Percentiles rank a stretch among this genome's conserved stretches.
These are phyloP conservation scores for Groenewaldozyma tartarivorans DNA, from an alignment of 805 yeast species.

Conservation along the genomic window DNA sequence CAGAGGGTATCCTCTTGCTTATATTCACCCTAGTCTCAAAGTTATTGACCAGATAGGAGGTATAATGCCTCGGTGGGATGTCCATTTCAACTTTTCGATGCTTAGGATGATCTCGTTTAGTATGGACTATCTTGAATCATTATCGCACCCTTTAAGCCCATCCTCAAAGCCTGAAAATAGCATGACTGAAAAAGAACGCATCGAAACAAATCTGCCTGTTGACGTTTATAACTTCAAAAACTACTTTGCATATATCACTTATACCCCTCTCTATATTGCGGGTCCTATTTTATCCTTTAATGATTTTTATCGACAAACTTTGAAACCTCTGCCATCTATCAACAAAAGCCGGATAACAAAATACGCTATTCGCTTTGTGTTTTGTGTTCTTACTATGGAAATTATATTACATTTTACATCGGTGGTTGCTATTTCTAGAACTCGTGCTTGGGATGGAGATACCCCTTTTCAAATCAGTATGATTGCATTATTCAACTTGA, in stretches of 20 bases:
- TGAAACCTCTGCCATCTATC: slow-evolving; percentile 50
- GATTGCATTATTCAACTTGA: slow-evolving; percentile 86
- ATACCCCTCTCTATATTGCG: slow-evolving; percentile 86
- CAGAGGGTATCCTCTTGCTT: slow-evolving; percentile 44
- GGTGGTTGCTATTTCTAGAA: slow-evolving; percentile 86
- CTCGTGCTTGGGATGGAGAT: slow-evolving; percentile 82
- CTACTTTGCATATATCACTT: slow-evolving; percentile 66
- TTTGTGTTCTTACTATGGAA: slow-evolving; percentile 85
- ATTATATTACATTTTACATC: slow-evolving; percentile 76
- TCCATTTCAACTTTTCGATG: slow-evolving; percentile 82
- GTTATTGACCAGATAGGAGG: slow-evolving; percentile 63
- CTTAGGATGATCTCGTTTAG: slow-evolving; percentile 77
- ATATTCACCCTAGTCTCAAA: slow-evolving; percentile 32
- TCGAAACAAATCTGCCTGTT: slow-evolving; percentile 45
- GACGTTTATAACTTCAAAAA: slow-evolving; percentile 53
- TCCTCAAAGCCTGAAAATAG: slow-evolving; percentile 9
- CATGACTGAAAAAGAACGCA: slow-evolving; percentile 53
- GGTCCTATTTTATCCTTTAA: slow-evolving; percentile 94
- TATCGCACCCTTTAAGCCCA: slow-evolving; percentile 6
- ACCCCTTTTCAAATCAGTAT: slow-evolving; percentile 89
- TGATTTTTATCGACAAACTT: slow-evolving; percentile 67
- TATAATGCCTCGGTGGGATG: slow-evolving; percentile 88
- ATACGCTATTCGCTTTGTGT: slow-evolving; percentile 58
- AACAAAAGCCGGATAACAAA: slow-evolving; percentile 40
- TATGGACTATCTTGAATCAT: slow-evolving; percentile 46